Base-by-base conservation (phyloP, 2,329 filamentous ascomycete genomes). In the Fusarium mangiferae region DNA sequence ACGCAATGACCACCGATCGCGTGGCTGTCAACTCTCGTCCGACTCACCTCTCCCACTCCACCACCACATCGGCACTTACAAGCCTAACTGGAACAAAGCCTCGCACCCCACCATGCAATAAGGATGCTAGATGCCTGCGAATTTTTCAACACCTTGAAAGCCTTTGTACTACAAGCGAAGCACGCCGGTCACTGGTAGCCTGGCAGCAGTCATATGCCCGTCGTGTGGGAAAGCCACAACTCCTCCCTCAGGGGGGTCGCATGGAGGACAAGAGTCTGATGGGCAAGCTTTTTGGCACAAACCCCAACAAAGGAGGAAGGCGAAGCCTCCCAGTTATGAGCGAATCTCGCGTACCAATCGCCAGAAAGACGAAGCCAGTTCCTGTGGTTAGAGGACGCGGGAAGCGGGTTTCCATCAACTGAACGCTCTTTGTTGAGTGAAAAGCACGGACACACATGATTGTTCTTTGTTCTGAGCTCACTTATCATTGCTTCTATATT, bases 191-290 rank as follows among this genome's bases (percentile, higher is more conserved):
- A 38, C 79, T 90, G 6, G 81, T 81, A 36, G 73, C 78, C 8
- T 90, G 87, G 84, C 87, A 88, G 77, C 82, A 86, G 66, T 71
- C 68, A 7, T 90, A 87, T 74, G 87, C 88, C 35, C 82, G 84
- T 13, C 81, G 77, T 7, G 71, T 77, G 49, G 78, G 80, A 15
- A 81, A 83, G n/a, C 78, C 82, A 5, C 72, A 70, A 20, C 78
- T 88, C 10, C 80, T 88, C 0, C 85, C 87, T 0, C 66, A 75
- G 5, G 83, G 83, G 12, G 80, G 78, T 22, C 78, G 71, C 22
- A 80, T 83, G 80, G 73, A 80, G 41, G 76, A 79, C 20, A 76
- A 72, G 42, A 75, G 75, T 10, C 59, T 79, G 11, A 77, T 82
- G 62, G 75, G 74, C 6, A 79, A 78, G 36, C 70, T 82, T 7